Evolutionary conservation across 2,329 filamentous ascomycete genomes (phyloP).

Genomic region (Epichloe gansuensis): DNA sequence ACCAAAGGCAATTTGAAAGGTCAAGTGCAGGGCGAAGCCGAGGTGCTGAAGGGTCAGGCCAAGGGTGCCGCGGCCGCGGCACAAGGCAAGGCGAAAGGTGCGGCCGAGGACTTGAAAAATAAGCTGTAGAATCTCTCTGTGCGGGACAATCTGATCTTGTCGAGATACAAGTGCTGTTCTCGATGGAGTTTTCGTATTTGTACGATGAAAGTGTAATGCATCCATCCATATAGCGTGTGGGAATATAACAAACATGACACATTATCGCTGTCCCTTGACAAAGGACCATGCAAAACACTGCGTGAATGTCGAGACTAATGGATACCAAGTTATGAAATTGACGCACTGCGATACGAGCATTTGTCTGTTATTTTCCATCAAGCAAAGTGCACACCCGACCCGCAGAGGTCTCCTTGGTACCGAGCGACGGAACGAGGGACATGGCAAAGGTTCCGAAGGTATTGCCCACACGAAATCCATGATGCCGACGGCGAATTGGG

Average conservation of each 20-base stretch:
- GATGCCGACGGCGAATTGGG: slow-evolving; percentile 42
- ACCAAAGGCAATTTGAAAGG: slow-evolving; percentile 22
- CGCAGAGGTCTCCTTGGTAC: slow-evolving; percentile 33
- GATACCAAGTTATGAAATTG: no score
- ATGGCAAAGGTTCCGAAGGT: slow-evolving; percentile 49
- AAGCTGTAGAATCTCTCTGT: not conserved
- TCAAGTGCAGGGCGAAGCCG: slow-evolving; percentile 19
- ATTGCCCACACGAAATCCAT: slow-evolving; percentile 42
- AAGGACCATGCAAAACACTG: not conserved
- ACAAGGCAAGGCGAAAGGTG: slow-evolving; percentile 25
- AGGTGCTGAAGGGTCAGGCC: slow-evolving; percentile 21
- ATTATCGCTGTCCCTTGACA: not conserved
- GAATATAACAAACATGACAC: not conserved
- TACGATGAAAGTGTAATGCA: not conserved
- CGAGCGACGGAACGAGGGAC: slow-evolving; percentile 38
- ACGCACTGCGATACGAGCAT: no score
- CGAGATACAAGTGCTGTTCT: not conserved
- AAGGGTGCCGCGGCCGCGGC: slow-evolving; percentile 26
- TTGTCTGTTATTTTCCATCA: no score
- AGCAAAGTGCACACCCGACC: slow-evolving; percentile 17
- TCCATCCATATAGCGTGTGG: not conserved
- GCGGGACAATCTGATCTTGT: not conserved
- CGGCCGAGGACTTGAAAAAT: slow-evolving; percentile 23
- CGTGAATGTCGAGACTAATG: no score
- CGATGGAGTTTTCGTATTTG: not conserved